Base-by-base conservation (phyloP, 805 yeast genomes). In the Saccharomycopsis malanga region DNA sequence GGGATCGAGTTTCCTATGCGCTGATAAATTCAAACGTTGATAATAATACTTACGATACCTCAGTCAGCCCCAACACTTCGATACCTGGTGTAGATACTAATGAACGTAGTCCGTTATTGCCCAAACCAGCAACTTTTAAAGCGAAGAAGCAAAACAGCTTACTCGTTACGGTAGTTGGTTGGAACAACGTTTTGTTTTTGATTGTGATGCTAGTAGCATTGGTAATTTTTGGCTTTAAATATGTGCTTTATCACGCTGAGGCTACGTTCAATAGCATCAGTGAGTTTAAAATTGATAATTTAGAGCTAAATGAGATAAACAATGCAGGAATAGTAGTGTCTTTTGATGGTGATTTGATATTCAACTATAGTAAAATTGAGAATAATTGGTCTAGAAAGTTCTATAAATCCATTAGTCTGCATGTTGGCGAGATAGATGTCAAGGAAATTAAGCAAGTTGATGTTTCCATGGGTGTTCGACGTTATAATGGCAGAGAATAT, bases 221-320 rank as follows among this genome's bases (percentile, higher is more conserved):
- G 9, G 23, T n/a, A 10, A 6, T 37, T 24, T 37, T 37, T 22
- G 27, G 23, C 23, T 5, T 18, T 14, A 37, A n/a, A 14, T 22
- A 9, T 37, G 12, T 18, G n/a, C 23, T 37, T 5, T 9, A 10
- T n/a, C 12, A 10, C 24, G 14, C 40, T 17, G 24, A 37, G 40
- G 27, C 23, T n/a, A 14, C 39, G 3, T 44, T 44, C 18, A 34
- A 20, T 25, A 21, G 34, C 14, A 44, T 48, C 3, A n/a, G 34
- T 12, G 45, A 41, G 15, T 40, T 48, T 23, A 6, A 44, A 14
- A 18, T 44, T 18, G 15, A 37, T n/a, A 9, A 24, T 4, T 4
- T 44, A 14, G 32, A 35, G 23, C n/a, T 48, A 15, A 35, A 15
- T 2, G 45, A 44, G 27, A 22, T 48, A 9, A 44, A 39, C 27